Evolutionary conservation across 2,329 filamentous ascomycete species (phyloP).

Genomic region (Fusarium kyushuense): DNA sequence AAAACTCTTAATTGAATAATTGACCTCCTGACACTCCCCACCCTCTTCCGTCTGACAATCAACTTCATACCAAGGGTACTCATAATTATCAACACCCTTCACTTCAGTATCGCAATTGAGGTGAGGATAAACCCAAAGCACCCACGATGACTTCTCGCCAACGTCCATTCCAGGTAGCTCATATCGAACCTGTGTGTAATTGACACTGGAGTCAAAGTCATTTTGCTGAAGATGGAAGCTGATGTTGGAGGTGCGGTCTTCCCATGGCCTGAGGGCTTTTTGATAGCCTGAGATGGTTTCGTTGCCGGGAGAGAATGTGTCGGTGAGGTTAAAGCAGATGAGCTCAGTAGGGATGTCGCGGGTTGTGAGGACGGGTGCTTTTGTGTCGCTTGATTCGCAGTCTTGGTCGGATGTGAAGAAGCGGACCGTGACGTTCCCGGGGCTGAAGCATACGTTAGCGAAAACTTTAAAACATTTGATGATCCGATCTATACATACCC

Average conservation of each 20-base stretch:
- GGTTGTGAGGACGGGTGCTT: neutral
- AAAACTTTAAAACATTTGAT: too few relatives aligned
- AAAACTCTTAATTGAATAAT: neutral
- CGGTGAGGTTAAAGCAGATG: neutral
- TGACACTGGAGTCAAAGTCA: neutral
- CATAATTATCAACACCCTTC: neutral
- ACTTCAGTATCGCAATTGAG: neutral
- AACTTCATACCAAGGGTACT: neutral
- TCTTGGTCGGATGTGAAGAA: neutral
- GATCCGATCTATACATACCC: neutral
- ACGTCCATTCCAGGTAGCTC: neutral
- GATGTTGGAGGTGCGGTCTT: neutral
- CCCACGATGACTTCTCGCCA: neutral
- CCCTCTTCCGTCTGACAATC: neutral
- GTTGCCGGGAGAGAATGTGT: neutral
- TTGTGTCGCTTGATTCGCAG: neutral
- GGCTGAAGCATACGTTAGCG: fast-evolving
- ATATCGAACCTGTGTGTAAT: neutral
- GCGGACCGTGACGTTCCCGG: neutral
- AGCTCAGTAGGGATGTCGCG: neutral
- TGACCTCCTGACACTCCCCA: neutral
- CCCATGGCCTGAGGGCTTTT: neutral
- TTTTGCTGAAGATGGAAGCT: neutral
- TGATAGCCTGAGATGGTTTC: neutral
- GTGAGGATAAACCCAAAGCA: neutral